These are phyloP conservation scores for Globisporangium carolinianum DNA, from an alignment of 352 stramenopile genomes.

Conservation along the genomic window DNA sequence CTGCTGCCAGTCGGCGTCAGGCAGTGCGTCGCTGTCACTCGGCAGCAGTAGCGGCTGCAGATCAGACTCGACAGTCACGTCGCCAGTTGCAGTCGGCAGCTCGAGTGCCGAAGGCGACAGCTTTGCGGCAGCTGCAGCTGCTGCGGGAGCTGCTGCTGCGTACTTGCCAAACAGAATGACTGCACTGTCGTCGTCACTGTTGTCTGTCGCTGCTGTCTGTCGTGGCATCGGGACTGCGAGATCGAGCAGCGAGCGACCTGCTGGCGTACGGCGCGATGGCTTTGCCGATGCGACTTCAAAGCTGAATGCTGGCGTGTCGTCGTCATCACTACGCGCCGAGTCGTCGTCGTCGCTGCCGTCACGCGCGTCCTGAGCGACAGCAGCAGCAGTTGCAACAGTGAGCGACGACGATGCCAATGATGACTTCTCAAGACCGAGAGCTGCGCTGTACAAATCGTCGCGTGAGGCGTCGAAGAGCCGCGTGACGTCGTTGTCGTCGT, in stretches of 20 bases:
- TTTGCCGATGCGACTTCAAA: background rate
- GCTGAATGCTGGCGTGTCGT: background rate
- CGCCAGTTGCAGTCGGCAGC: background rate
- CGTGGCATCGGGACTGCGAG: background rate
- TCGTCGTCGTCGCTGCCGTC: background rate
- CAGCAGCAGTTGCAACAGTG: background rate
- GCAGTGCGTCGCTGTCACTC: slow-evolving; percentile 12
- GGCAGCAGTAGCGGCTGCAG: too few relatives aligned
- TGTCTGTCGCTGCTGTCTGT: background rate
- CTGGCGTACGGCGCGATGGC: background rate
- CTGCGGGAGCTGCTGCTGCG: background rate
- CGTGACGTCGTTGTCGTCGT: background rate
- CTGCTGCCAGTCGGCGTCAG: slow-evolving; percentile 58
- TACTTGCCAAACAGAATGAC: background rate
- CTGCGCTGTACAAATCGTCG: background rate
- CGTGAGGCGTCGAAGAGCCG: background rate
- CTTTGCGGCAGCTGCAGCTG: background rate
- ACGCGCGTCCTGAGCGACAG: background rate
- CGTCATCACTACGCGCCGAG: background rate
- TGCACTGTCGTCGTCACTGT: background rate
- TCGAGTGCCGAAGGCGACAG: too few relatives aligned
- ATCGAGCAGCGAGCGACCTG: background rate
- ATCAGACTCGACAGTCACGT: background rate
- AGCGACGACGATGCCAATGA: background rate
- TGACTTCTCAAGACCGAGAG: background rate